A percentile compares a stretch with the other conserved stretches of the same genome.
phyloP scores from a whole-genome alignment of 2,329 filamentous ascomycete genomes.

The Endoconidiophora laricicola region DNA sequence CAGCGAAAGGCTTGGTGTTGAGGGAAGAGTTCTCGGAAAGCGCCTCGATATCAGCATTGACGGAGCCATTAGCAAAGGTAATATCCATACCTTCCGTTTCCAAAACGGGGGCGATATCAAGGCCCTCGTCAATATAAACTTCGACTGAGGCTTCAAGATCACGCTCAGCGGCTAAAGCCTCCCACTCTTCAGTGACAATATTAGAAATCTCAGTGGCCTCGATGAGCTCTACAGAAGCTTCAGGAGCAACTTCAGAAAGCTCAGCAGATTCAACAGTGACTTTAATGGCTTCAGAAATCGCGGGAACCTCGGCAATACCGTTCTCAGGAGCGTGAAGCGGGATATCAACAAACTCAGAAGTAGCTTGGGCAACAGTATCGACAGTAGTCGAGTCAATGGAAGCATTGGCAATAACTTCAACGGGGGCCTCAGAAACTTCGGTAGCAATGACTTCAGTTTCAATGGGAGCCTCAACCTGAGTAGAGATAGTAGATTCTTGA shows the following conservation, averaged over 20 bases:
- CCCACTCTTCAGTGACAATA: background rate
- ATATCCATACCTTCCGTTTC: background rate
- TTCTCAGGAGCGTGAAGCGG: background rate
- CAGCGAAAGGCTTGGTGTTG: background rate
- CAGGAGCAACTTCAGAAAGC: background rate
- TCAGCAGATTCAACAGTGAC: background rate
- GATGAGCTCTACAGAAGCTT: background rate
- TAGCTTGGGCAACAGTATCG: background rate
- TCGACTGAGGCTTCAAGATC: background rate
- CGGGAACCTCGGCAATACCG: background rate
- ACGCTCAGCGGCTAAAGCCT: background rate
- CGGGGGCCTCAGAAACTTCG: background rate
- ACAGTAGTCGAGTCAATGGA: background rate
- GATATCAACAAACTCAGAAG: background rate
- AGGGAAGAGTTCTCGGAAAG: background rate
- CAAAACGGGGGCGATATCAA: background rate
- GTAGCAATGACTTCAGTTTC: slow-evolving; percentile 3
- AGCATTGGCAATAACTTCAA: background rate
- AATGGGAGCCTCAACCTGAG: background rate
- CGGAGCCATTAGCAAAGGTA: background rate
- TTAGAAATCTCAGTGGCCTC: background rate
- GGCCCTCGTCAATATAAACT: background rate
- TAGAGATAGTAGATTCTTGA: background rate
- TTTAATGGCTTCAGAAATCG: background rate
- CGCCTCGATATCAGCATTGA: background rate